Evolutionary conservation across 768 basidiomycete species (phyloP).

Genomic region (Leccinum disarticulatum): DNA sequence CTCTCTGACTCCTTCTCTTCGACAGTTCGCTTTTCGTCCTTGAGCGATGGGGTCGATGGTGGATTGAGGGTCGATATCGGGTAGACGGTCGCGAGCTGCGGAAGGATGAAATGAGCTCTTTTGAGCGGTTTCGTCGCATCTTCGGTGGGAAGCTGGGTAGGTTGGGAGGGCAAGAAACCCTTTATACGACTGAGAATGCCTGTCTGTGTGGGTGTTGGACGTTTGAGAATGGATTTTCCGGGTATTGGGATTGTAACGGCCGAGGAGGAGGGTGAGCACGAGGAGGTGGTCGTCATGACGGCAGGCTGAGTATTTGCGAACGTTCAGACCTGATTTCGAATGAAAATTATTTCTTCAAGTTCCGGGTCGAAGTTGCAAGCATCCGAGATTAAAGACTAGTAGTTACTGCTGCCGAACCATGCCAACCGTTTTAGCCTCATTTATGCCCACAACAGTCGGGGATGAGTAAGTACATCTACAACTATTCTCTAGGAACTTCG

Average conservation of each 20-base stretch:
- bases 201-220: constrained; percentile 64
- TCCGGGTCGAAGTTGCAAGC: no score
- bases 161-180: constrained; percentile 67
- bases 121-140: constrained; percentile 68
- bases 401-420: no score
- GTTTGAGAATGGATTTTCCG: constrained; percentile 81
- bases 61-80: constrained; percentile 86
- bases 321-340: neutral
- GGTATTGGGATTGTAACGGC: constrained; percentile 78
- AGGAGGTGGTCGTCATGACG: constrained; percentile 30
- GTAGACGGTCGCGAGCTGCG: constrained; percentile 83
- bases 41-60: constrained; percentile 74
- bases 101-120: constrained; percentile 89
- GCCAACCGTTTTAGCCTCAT: no score
- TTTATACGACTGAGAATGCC: constrained; percentile 71
- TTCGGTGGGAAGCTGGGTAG: constrained; percentile 25
- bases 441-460: no score
- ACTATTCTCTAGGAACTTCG: no score
- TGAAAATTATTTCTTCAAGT: neutral
- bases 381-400: no score
- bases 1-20: constrained; percentile 75
- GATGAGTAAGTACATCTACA: no score
- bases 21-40: constrained; percentile 79
- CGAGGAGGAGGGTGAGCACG: constrained; percentile 73
- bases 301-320: neutral